Base-by-base conservation (phyloP, 805 yeast species). In the Starmerella vitae region DNA sequence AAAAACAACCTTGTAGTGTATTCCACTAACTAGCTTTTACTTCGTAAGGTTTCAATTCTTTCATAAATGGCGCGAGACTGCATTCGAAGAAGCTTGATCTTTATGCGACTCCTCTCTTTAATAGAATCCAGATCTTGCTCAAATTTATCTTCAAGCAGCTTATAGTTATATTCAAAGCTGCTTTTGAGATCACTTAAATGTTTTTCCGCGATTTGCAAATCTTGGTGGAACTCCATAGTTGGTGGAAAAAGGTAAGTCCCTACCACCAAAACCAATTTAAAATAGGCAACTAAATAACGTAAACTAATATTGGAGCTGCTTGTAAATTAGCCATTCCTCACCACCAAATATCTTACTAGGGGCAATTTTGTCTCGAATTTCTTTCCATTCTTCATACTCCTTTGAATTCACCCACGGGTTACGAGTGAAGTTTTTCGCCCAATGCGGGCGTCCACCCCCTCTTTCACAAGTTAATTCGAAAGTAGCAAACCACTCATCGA, bases 351-450 rank as follows among this genome's bases (percentile, higher is more conserved):
- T 75, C 10, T 83, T 84, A 3, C 74, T 63, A 1, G 96, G 95
- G 62, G 88, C 96, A 53, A 70, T 70, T 44, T 72, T 67, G 34
- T 60, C 63, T 57, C 96, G 72, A 13, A 80, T 66, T 37, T 65
- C 56, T 56, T 78, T 75, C 67, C 72, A 88, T 31, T 63, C 55
- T 10, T 50, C 56, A 46, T 86, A 66, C 48, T 76, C 77, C 7
- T 75, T 72, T 9, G 91, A 78, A 45, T 72, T 77, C 25, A 32
- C 32, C 34, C 64, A 71, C 2, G 54, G 55, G 10, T 62, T 62
- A 1, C 94, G 93, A 41, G 81, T 65, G 58, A 84, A 88, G 60
- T 85, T 86, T 66, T 88, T 88, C 14, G 98, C 98, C 98, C 98
- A 88, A 59, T 88, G 98, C 2, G 98, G 98, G 57, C 76, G 81